Evolutionary conservation across 164 flowering plant species (phyloP), one percentile per base, ranked within the genome.

Genomic region (Vitis amurensis): DNA sequence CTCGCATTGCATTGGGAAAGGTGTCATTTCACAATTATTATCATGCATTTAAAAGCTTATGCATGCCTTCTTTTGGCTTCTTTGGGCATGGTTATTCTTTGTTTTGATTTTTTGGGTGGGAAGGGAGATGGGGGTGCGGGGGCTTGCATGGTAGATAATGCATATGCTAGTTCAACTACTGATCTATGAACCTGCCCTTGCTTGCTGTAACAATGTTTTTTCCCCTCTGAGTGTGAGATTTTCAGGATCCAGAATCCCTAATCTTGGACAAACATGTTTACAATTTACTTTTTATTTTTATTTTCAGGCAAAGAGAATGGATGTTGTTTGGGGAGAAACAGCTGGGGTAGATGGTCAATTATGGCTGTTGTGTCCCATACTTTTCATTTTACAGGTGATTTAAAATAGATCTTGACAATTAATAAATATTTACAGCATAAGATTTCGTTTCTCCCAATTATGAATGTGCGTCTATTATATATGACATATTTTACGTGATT

Each of bases 301-400:
- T 59, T 63, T 80, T 61, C 82, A 95, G 99, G 99, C 99, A 55
- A 89, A 83, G 71, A 84, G 99, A 74, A 95, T 95, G 99, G 99
- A 95, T 83, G 96, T 95, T 71, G 99, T 93, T 13, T 95, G 99
- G 99, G 99, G 99, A 74, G 99, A 95, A 86, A 88, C 99, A 66
- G 97, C 99, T 77, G 97, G 98, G 60, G 99, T 91, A n/a, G 84
- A 87, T 62, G 99, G 99, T 50, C 99, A 95, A 73, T 68, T 95
- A 61, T 87, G 89, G 91, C 70, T 95, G 64, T 76, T 95, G 53
- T 93, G 83, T 72, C 99, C 98, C 50, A 71, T 95, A 66, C 90
- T 95, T 27, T 95, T 95, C 76, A 73, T 83, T 61, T 80, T 95
- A 80, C 99, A 95, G 99, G 99, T 93, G 76, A 76, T 50, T 64